Evolutionary conservation across 225 moss, liverwort and hornwort genomes (phyloP), one percentile per base, ranked within the genome.

Genomic region (Lunularia cruciata): DNA sequence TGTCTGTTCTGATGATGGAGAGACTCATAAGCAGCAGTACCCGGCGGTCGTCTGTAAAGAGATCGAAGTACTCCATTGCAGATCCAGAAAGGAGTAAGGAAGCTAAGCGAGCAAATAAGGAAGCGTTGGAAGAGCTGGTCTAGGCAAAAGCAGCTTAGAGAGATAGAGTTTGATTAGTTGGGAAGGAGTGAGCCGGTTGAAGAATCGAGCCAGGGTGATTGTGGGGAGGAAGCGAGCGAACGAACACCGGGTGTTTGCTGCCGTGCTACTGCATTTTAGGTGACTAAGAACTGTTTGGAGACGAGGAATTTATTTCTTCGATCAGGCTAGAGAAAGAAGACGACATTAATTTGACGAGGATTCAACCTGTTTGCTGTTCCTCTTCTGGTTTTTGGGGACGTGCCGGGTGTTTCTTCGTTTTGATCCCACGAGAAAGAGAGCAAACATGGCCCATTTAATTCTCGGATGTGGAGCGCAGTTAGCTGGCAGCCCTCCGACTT

Each of bases 371-470:
- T 13, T 58, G 13, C 5, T 18, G 12, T 7, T 19, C 2, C 32
- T 30, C 19, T 6, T 27, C 26, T 6, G 3, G n/a, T 8, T 28
- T 34, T n/a, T 0, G 35, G 19, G 0, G 36, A 35, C 4, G 33
- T 23, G 36, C 23, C 9, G 34, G 10, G 9, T 13, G 3, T 35
- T 10, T 60, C 3, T n/a, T 9, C 37, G 60, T 7, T 18, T 60
- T 22, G 60, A 38, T 60, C 20, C 7, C 34, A n/a, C 18, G 7
- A 14, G 18, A 27, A 14, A 43, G 22, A 63, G n/a, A 40, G 5
- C 67, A 3, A 33, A 2, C n/a, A 71, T 72, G 72, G 72, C 72
- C 10, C 72, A 62, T 33, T 34, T 47, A 27, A 61, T 72, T 52
- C 25, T 72, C 3, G 72, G 72, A 63, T 48, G 48, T 48, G 72